phyloP scores from a whole-genome alignment of 257 asterid genomes.

The Solanum rostratum region DNA sequence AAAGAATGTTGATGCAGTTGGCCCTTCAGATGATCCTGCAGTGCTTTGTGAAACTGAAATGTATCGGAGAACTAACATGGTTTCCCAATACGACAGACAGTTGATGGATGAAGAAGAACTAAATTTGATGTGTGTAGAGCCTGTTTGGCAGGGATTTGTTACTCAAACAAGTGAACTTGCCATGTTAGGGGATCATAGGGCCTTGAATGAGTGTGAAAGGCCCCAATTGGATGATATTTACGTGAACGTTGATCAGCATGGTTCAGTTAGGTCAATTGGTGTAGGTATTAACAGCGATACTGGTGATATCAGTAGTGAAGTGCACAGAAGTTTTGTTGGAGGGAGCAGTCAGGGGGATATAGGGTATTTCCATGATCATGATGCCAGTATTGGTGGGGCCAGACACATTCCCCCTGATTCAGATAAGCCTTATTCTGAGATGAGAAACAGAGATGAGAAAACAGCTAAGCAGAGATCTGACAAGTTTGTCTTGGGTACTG shows the following conservation, averaged over 20 bases:
- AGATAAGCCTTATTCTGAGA: slow-evolving; percentile 7
- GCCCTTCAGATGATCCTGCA: slow-evolving; percentile 9
- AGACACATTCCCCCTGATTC: slow-evolving; percentile 5
- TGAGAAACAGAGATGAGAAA: not conserved
- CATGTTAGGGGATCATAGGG: slow-evolving; percentile 7
- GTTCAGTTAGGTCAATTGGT: slow-evolving; percentile 22
- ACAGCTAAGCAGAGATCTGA: not conserved
- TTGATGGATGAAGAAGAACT: slow-evolving; percentile 17
- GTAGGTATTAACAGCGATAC: slow-evolving; percentile 15
- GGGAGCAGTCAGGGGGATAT: slow-evolving; percentile 9
- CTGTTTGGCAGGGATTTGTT: slow-evolving; percentile 23
- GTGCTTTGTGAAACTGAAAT: slow-evolving; percentile 6
- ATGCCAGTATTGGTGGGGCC: slow-evolving; percentile 13
- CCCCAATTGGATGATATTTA: slow-evolving; percentile 7
- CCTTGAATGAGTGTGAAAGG: slow-evolving; percentile 4
- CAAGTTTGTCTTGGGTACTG: not conserved
- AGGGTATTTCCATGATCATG: slow-evolving; percentile 3
- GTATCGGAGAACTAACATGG: slow-evolving; percentile 5
- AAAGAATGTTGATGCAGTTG: not conserved
- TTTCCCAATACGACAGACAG: slow-evolving; percentile 11
- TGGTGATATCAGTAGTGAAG: slow-evolving; percentile 16
- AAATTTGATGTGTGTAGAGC: slow-evolving; percentile 12
- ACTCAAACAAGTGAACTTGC: slow-evolving; percentile 10
- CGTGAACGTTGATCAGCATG: slow-evolving; percentile 14
- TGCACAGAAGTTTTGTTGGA: slow-evolving; percentile 10